Conservation (phyloP, 2,329 filamentous ascomycete species). For the Periconia sp. region DNA sequence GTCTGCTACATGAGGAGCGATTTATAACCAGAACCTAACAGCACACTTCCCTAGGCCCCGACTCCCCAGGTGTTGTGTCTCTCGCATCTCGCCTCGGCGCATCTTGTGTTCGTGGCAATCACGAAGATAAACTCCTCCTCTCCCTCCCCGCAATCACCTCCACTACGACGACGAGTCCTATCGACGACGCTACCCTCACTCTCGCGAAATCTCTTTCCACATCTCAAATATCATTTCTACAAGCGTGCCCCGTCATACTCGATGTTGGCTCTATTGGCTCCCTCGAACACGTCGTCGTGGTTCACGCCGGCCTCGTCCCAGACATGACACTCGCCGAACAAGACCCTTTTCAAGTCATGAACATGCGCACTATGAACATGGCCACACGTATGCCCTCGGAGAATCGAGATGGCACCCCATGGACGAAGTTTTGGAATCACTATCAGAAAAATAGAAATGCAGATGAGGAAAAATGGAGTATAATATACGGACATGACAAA, state of each 20-base stretch:
- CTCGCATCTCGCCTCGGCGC: constrained; percentile 73
- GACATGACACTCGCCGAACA: constrained; percentile 69
- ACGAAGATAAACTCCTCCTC: constrained; percentile 84
- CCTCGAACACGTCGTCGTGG: constrained; percentile 69
- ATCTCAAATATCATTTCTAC: constrained; percentile 69
- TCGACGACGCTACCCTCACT: constrained; percentile 48
- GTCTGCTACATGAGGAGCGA: neutral
- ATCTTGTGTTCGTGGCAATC: constrained; percentile 85
- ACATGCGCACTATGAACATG: constrained; percentile 79
- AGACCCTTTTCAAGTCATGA: constrained; percentile 83
- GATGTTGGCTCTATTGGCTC: constrained; percentile 64
- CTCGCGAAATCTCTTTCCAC: constrained; percentile 60
- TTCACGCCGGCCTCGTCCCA: constrained; percentile 84
- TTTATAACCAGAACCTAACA: constrained; percentile 3
- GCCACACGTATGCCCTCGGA: constrained; percentile 60
- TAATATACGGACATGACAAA: constrained; percentile 70
- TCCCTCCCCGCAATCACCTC: constrained; percentile 52
- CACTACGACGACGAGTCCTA: constrained; percentile 26
- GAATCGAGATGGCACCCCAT: constrained; percentile 59
- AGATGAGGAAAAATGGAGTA: constrained; percentile 57
- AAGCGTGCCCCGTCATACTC: constrained; percentile 75
- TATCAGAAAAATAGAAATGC: constrained; percentile 36
- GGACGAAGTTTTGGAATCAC: constrained; percentile 64
- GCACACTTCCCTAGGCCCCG: constrained; percentile 55
- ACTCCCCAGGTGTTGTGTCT: constrained; percentile 76